Base-by-base conservation (phyloP, 495 filamentous ascomycete genomes). In the Emericellopsis terricola region DNA sequence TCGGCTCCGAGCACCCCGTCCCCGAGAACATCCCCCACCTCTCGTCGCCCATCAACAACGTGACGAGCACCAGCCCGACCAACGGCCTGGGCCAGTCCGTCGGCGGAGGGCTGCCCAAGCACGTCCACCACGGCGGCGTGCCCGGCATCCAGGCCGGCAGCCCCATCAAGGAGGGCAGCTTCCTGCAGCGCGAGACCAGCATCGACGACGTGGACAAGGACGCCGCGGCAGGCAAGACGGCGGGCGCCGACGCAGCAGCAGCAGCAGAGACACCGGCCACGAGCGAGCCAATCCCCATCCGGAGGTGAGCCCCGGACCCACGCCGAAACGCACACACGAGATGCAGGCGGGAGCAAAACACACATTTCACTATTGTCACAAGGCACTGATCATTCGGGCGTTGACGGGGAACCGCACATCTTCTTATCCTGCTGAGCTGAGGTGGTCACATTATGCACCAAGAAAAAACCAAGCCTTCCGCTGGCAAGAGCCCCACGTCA, bases 11-110 rank as follows among this genome's bases (percentile, higher is more conserved):
- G 55, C 89, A 97, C 56, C 89, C 89, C 19, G 72, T 85, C 32
- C 89, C 89, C 36, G 87, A 97, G 56, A 79, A 92, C 59, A 97
- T 97, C 61, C 89, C 89, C 17, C 89, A 97, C 55, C 65, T 86
- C 38, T 73, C 79, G 23, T 81, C 80, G 28, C 75, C 80, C 16
- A 48, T 55, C 44, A 49, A 56, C 49, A 45, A 51, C 39, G 41
- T 55, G 46, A 47, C 46, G 29, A 49, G 50, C 36, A 51, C 44
- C 29, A 45, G 47, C 33, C 48, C 48, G 28, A 48, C 52, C 35
- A 45, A 60, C 36, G 39, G 53, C 60, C 49, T 49, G 40, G 57
- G 46, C 43, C 52, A 44, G 37, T 56, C 53, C 47, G 59, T 40
- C 39, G 49, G 48, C 42, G 57, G 47, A 38, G 53, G 51, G 46